Base-by-base conservation (phyloP, 495 filamentous ascomycete genomes). In the Hypoxylon crocopeplum region DNA sequence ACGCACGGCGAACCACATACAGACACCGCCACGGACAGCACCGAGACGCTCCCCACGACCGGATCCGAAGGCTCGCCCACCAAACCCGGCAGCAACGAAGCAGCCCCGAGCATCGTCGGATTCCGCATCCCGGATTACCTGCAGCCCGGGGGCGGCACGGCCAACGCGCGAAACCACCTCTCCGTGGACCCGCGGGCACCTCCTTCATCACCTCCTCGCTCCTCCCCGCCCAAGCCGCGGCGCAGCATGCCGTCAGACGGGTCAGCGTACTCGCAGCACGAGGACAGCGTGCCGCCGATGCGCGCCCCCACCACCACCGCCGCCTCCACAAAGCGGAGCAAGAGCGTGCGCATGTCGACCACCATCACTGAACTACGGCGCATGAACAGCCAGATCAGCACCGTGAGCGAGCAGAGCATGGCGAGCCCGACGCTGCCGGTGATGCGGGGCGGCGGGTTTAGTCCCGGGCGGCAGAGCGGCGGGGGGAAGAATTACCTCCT, bases 371-470 rank as follows among this genome's bases (percentile, higher is more conserved):
- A 73, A 59, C 66, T 73, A 32, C 64, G 70, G 10, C 68, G 70
- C 33, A 73, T 73, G 70, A 69, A 73, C 37, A 73, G 70, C 52
- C 52, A 66, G 30, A 40, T 69, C 5, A 73, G 70, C 62, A 58
- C 51, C 7, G 37, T 59, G 11, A 72, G 70, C 48, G 61, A 52
- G n/a, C 29, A 48, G n/a, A 70, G 68, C 68, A 36, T 56, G 5
- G 59, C 55, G 2, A 69, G 68, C 25, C 47, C 68, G 8, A 73
- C 70, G 16, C 52, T 73, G n/a, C 59, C 69, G 0, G 58, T 41
- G 1, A 62, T 73, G 29, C 52, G 70, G 5, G 69, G 70, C 15
- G 69, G 70, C 1, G 70, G 70, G 13, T 69, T 45, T 10, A 64
- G 62, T 30, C 70, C 66, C 13, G 67, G 57, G 1, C 33, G 45